Evolutionary conservation across 306 rosid genomes (phyloP), one percentile per base, ranked within the genome.

Genomic region (Clitoria ternatea): DNA sequence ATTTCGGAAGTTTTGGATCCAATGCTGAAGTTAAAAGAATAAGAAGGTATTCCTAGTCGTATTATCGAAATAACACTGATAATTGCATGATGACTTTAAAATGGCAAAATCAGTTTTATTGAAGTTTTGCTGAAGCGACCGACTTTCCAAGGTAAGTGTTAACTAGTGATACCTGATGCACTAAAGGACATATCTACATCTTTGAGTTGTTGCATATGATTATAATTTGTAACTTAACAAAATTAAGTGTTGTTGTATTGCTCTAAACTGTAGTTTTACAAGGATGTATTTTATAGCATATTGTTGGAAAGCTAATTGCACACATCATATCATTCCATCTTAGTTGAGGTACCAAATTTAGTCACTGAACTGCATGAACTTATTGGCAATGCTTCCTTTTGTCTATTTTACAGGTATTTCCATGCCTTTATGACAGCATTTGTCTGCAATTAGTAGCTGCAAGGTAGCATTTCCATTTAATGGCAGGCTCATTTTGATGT

Each of bases 361-460:
- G 53, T 20, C 17, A 9, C 59, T 35, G 1, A 33, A 19, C 5
- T 15, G 23, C 48, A 36, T 20, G 13, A 82, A 15, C 67, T 63
- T 45, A 61, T 24, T 14, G 10, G 10, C 74, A 48, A 54, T 56
- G 44, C 72, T 59, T 54, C 11, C 29, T n/a, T 66, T 59, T 73
- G 11, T 70, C 32, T 64, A 50, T 73, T 73, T 66, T 89, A 40
- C 96, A 92, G 98, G 98, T 73, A 89, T 89, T 81, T 92, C 98
- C 69, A 87, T 92, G 98, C 98, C 98, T 84, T 92, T 92, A 89
- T 89, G 92, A 89, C 77, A 17, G 80, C 53, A 30, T 24, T 45
- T 26, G 30, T 37, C 17, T 42, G 47, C 66, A n/a, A 54, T 52
- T 57, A 55, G 52, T 54, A 57, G 73, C 50, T 74, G 45, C 19